Conservation (phyloP, 2,329 filamentous ascomycete species). For the Aspergillus brasiliensis region DNA sequence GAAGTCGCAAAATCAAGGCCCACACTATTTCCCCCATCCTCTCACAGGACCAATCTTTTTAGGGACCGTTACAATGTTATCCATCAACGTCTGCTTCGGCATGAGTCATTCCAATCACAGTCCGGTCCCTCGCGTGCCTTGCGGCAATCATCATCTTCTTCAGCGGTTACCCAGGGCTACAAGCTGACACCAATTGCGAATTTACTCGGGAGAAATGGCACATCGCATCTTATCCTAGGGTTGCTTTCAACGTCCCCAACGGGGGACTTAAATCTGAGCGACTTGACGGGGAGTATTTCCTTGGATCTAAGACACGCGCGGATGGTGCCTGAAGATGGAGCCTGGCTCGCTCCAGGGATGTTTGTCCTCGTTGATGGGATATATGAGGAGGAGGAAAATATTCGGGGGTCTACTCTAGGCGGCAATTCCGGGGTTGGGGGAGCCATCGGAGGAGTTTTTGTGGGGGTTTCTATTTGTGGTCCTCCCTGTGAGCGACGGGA, state of each 20-base stretch:
- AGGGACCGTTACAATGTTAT: slow-evolving; percentile 89
- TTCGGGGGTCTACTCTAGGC: slow-evolving; percentile 67
- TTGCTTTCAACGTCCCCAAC: slow-evolving; percentile 79
- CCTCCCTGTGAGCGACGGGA: slow-evolving; percentile 86
- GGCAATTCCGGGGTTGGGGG: slow-evolving; percentile 82
- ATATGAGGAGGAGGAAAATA: slow-evolving; percentile 89
- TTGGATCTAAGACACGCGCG: slow-evolving; percentile 80
- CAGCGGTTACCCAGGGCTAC: slow-evolving; percentile 66
- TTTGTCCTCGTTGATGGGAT: slow-evolving; percentile 91
- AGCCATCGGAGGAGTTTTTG: slow-evolving; percentile 86
- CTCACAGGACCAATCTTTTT: slow-evolving; percentile 82
- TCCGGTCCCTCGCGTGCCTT: slow-evolving; percentile 64
- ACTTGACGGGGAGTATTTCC: slow-evolving; percentile 83
- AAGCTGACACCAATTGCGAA: slow-evolving; percentile 86
- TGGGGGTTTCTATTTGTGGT: slow-evolving; percentile 86
- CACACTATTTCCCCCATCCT: slow-evolving; percentile 72
- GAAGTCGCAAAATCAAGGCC: slow-evolving; percentile 69
- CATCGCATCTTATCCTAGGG: slow-evolving; percentile 81
- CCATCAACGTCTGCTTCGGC: slow-evolving; percentile 86
- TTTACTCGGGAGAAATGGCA: slow-evolving; percentile 75
- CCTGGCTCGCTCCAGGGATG: slow-evolving; percentile 95
- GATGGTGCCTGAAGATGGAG: slow-evolving; percentile 79
- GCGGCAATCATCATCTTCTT: slow-evolving; percentile 60
- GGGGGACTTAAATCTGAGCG: slow-evolving; percentile 78
- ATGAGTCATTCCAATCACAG: slow-evolving; percentile 88